A percentile compares a stretch with the other conserved stretches of the same genome.
phyloP scores from a whole-genome alignment of 2,329 filamentous ascomycete species.

The Diaporthe helianthi region DNA sequence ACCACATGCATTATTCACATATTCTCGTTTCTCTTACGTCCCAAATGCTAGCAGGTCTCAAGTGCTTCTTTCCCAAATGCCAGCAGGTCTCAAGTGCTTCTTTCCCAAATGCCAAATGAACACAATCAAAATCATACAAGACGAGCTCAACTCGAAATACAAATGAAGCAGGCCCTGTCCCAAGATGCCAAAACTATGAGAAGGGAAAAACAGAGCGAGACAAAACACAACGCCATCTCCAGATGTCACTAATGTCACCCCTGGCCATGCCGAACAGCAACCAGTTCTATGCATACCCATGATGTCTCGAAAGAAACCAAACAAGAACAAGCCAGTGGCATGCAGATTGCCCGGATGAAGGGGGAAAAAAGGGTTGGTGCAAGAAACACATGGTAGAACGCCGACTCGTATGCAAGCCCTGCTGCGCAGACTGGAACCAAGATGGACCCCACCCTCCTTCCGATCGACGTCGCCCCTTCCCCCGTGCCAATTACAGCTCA shows the following conservation, averaged over 20 bases:
- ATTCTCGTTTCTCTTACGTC: conserved; percentile 2
- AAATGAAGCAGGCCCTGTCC: background rate
- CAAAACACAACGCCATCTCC: background rate
- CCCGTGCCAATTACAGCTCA: conserved; percentile 39
- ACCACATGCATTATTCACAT: background rate
- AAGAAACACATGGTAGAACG: conserved; percentile 14
- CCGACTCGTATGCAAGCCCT: conserved; percentile 27
- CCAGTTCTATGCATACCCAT: conserved; percentile 8
- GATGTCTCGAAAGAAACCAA: background rate
- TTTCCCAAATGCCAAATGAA: background rate
- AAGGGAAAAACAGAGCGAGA: background rate
- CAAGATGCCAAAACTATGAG: background rate
- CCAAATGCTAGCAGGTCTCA: background rate
- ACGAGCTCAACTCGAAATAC: conserved; percentile 23
- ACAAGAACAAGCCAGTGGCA: background rate
- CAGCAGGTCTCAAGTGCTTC: too few relatives aligned
- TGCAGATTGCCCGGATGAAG: background rate
- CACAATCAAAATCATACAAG: background rate
- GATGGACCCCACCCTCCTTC: background rate
- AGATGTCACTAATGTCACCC: conserved; percentile 11
- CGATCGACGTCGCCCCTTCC: background rate
- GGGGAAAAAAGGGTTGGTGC: background rate
- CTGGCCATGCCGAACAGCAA: conserved; percentile 20
- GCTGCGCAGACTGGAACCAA: conserved; percentile 15
- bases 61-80: background rate